A percentile compares a stretch with the other conserved stretches of the same genome.
phyloP scores from a whole-genome alignment of 495 filamentous ascomycete species.

The Penicillium malachiteum region DNA sequence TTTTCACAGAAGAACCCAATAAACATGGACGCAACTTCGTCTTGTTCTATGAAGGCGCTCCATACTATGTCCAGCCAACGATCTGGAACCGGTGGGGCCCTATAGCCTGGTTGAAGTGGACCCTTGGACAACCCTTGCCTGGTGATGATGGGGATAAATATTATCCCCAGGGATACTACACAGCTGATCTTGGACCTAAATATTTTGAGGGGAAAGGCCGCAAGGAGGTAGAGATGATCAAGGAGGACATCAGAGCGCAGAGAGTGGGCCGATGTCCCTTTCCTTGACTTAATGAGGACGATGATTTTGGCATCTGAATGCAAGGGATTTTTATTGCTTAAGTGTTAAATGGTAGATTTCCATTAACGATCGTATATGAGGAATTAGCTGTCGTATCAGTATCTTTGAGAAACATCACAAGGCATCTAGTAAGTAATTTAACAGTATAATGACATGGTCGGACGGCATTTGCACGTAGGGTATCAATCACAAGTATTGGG shows the following conservation, averaged over 20 bases:
- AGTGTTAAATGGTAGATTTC: background rate
- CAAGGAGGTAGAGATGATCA: conserved; percentile 44
- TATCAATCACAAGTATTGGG: conserved; percentile 27
- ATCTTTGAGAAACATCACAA: background rate
- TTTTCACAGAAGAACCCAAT: conserved; percentile 46
- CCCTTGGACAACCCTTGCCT: conserved; percentile 54
- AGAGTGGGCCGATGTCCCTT: conserved; percentile 52
- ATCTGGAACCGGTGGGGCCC: conserved; percentile 59
- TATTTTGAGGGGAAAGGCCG: conserved; percentile 55
- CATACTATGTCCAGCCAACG: conserved; percentile 59
- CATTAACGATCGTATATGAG: background rate
- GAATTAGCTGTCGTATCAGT: background rate
- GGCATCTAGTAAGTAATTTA: background rate
- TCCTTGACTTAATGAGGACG: conserved; percentile 11
- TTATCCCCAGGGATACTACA: conserved; percentile 57
- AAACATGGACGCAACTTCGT: conserved; percentile 51
- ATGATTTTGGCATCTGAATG: background rate
- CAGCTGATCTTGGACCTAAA: conserved; percentile 58
- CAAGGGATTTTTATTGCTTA: background rate
- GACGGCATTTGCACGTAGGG: conserved; percentile 20
- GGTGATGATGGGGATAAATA: conserved; percentile 57
- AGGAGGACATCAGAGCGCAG: conserved; percentile 27
- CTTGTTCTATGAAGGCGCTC: conserved; percentile 44
- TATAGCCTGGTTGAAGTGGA: conserved; percentile 47
- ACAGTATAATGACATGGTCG: background rate